Evolutionary conservation across 1,284 basidiomycete genomes (phyloP).

Genomic region (Cutaneotrichosporon sp.): DNA sequence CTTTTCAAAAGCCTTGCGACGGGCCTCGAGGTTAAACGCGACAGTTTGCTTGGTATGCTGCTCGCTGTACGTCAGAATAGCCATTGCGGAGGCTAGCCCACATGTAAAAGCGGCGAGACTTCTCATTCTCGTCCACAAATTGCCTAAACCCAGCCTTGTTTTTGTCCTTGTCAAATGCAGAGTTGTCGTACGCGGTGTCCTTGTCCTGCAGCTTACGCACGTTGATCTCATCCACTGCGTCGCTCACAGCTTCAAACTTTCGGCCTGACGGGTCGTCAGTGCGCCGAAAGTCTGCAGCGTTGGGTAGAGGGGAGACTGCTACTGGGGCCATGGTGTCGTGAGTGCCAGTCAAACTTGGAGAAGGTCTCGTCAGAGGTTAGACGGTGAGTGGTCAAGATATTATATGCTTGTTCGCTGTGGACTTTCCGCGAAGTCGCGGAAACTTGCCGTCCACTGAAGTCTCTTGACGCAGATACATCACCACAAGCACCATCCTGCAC

Average conservation of each 20-base stretch:
- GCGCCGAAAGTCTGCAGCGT: background rate
- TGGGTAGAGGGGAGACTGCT: background rate
- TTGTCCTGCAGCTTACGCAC: constrained; percentile 13
- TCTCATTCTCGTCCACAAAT: constrained; percentile 63
- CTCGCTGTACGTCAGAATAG: constrained; percentile 50
- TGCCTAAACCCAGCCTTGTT: constrained; percentile 60
- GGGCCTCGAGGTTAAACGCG: constrained; percentile 71
- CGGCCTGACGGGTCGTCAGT: background rate
- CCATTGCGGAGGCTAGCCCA: background rate
- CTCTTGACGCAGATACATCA: too few relatives aligned
- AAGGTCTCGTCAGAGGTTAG: too few relatives aligned
- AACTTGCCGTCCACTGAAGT: too few relatives aligned
- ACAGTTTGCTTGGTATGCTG: constrained; percentile 88
- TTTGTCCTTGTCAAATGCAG: constrained; percentile 66
- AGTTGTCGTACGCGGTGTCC: constrained; percentile 54
- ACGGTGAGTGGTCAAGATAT: too few relatives aligned
- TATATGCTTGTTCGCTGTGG: background rate
- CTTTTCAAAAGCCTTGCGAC: constrained; percentile 30
- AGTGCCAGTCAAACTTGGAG: background rate
- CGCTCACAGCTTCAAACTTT: constrained; percentile 60
- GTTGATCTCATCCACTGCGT: constrained; percentile 62
- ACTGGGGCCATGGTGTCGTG: background rate
- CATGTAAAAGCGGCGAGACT: constrained; percentile 73
- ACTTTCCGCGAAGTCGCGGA: background rate
- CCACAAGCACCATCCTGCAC: too few relatives aligned